These are phyloP conservation scores for Hypomyces rosellus DNA, from an alignment of 2,329 filamentous ascomycete species.

Conservation along the genomic window DNA sequence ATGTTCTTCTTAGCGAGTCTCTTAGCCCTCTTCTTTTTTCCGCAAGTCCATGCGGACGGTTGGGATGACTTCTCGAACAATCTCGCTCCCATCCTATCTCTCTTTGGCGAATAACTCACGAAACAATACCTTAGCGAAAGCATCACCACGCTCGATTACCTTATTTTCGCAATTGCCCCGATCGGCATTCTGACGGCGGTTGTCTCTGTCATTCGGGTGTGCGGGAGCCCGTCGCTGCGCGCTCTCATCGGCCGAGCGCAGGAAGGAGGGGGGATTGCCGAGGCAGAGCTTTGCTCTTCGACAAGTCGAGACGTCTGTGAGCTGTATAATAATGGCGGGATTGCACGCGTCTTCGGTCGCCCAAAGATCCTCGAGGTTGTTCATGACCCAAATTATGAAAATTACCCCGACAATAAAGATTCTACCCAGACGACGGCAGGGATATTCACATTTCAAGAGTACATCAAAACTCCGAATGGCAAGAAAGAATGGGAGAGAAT, in stretches of 20 bases:
- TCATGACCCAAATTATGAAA: not conserved
- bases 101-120: slow-evolving; percentile 32
- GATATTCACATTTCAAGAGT: not conserved
- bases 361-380: slow-evolving; percentile 28
- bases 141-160: slow-evolving; percentile 21
- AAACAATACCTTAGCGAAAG: slow-evolving; percentile 33
- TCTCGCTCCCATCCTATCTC: slow-evolving; percentile 26
- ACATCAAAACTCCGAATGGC: not conserved
- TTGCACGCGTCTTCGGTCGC: slow-evolving; percentile 27
- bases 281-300: slow-evolving; percentile 35
- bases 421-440: too few relatives aligned
- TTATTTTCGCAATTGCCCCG: slow-evolving; percentile 30
- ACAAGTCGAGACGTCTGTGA: slow-evolving; percentile 35
- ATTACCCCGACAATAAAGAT: too few relatives aligned
- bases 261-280: slow-evolving; percentile 26
- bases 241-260: not conserved
- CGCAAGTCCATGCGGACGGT: not conserved
- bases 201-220: slow-evolving; percentile 26
- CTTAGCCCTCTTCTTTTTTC: too few relatives aligned
- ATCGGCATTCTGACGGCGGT: slow-evolving; percentile 35
- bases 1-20: too few relatives aligned
- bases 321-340: slow-evolving; percentile 27
- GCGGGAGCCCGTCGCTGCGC: slow-evolving; percentile 13
- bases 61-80: slow-evolving; percentile 28
- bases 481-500: not conserved